Conservation (phyloP, 208 protist species). For the Trypanosoma vivax region DNA sequence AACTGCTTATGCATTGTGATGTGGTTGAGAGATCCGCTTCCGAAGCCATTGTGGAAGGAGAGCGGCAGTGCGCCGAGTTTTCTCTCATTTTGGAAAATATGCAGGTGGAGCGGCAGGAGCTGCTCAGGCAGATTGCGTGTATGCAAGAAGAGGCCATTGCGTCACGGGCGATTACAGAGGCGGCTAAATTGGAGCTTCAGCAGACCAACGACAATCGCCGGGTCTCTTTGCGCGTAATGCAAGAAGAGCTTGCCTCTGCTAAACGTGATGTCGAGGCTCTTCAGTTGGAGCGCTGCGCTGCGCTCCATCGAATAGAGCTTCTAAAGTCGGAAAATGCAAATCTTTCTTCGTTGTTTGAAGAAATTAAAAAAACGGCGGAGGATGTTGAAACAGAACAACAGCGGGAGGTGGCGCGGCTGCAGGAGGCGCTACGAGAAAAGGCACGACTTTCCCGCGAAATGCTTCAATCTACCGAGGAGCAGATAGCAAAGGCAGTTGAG, state of each 20-base stretch:
- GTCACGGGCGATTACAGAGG: conserved; percentile 18
- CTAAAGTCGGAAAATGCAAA: conserved; percentile 40
- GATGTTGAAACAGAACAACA: conserved; percentile 25
- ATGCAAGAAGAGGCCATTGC: conserved; percentile 26
- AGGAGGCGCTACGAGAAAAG: conserved; percentile 12
- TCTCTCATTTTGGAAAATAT: conserved; percentile 40
- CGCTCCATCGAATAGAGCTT: conserved; percentile 15
- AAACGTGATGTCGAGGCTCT: conserved; percentile 41
- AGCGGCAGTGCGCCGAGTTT: conserved; percentile 45
- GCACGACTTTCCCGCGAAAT: neutral
- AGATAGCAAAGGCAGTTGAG: conserved; percentile 10
- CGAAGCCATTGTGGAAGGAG: conserved; percentile 55
- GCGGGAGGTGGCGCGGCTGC: conserved; percentile 28
- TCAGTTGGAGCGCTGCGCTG: conserved; percentile 17
- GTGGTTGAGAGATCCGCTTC: conserved; percentile 41
- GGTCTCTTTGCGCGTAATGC: conserved; percentile 16
- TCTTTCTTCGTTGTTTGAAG: conserved; percentile 29
- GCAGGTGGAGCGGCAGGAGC: conserved; percentile 48
- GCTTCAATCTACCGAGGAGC: neutral
- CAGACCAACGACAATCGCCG: conserved; percentile 25
- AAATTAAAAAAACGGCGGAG: conserved; percentile 38
- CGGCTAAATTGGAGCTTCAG: conserved; percentile 24
- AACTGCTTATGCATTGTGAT: conserved; percentile 39
- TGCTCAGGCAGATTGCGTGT: conserved; percentile 31
- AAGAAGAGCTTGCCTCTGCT: conserved; percentile 39